A percentile compares a stretch with the other conserved stretches of the same genome.
Evolutionary conservation across 805 yeast genomes (phyloP).

Genomic region (Cyberlindnera japonica): DNA sequence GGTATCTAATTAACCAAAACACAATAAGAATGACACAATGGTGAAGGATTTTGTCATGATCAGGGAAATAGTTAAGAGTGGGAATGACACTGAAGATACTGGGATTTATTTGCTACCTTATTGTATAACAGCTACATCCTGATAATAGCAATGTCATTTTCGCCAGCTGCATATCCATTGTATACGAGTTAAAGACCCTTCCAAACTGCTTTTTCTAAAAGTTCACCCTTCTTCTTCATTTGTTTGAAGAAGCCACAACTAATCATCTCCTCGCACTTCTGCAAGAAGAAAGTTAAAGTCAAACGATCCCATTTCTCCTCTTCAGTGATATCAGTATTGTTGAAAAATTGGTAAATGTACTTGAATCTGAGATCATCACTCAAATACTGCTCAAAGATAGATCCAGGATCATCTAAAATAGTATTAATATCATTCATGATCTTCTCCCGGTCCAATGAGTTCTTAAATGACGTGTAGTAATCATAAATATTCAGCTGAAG

Average conservation of each 20-base stretch:
- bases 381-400: conserved; percentile 19
- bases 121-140: too few species aligned
- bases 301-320: conserved; percentile 58
- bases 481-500: conserved; percentile 64
- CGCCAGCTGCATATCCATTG: too few species aligned
- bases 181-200: conserved; percentile 46
- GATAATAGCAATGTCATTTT: too few species aligned
- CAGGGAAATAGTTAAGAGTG: too few species aligned
- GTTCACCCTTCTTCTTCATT: conserved; percentile 53
- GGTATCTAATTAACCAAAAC: too few species aligned
- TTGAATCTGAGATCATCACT: conserved; percentile 28
- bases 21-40: too few species aligned
- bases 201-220: conserved; percentile 70
- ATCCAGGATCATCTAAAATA: conserved; percentile 18
- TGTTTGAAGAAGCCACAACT: conserved; percentile 64
- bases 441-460: conserved; percentile 36
- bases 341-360: conserved; percentile 27
- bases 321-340: conserved; percentile 26
- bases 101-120: too few species aligned
- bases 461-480: conserved; percentile 58
- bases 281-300: conserved; percentile 69
- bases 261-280: conserved; percentile 66
- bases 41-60: too few species aligned
- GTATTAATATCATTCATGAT: conserved; percentile 27
- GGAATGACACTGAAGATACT: too few species aligned